phyloP scores from a whole-genome alignment of 352 stramenopile species.

The Peronospora belbahrii region DNA sequence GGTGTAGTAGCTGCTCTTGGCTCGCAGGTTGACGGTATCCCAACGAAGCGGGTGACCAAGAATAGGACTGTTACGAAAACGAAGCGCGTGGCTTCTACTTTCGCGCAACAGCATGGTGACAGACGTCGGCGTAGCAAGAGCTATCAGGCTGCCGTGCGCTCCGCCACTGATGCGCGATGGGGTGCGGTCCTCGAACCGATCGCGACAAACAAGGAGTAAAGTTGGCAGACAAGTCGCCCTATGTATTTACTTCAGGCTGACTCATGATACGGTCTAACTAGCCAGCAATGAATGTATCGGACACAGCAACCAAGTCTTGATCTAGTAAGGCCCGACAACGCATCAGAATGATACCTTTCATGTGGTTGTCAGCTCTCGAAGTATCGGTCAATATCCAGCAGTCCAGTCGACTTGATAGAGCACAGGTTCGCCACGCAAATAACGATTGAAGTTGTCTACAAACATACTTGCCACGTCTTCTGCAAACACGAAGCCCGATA shows the following conservation, averaged over 20 bases:
- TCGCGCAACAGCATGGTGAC: constrained; percentile 1
- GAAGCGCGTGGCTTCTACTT: constrained; percentile 2
- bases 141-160: constrained; percentile 23
- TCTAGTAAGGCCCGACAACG: neutral
- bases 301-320: neutral
- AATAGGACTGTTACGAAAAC: constrained; percentile 14
- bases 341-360: no score
- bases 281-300: constrained; percentile 4
- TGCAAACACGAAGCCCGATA: constrained; percentile 59
- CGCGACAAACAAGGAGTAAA: constrained; percentile 19
- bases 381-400: constrained; percentile 25
- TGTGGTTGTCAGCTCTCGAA: no score
- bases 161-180: constrained; percentile 21
- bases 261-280: neutral
- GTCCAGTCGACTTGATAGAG: constrained; percentile 30
- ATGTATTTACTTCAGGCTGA: constrained; percentile 27
- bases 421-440: constrained; percentile 19
- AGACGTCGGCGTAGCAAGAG: constrained; percentile 19
- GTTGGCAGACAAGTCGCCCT: neutral
- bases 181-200: constrained; percentile 24
- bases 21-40: constrained; percentile 1
- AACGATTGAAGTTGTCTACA: constrained; percentile 41
- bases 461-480: constrained; percentile 76
- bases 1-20: constrained; percentile 12
- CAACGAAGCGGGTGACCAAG: constrained; percentile 6